Base-by-base conservation (phyloP, 2,329 filamentous ascomycete species). In the Hymenoscyphus fructigenus region DNA sequence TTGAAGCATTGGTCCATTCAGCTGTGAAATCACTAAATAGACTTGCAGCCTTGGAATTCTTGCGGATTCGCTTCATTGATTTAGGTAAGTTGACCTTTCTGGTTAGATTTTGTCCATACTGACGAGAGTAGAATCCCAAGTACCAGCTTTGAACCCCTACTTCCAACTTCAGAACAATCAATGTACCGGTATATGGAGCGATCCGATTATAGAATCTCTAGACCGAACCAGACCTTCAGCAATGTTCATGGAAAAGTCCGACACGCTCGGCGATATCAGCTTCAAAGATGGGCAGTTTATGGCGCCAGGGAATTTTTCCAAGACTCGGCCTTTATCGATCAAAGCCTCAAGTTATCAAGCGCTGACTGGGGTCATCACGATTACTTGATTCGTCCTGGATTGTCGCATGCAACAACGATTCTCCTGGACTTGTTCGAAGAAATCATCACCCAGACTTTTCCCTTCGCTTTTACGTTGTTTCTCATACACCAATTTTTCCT, bases 11-110 rank as follows among this genome's bases (percentile, higher is more conserved):
- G 12, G 87, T 92, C 2, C 69, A 91, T 2, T 82, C 85, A 1
- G 88, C 84, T 0, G 85, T 91, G 36, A 82, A 83, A 58, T 83
- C 87, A 2, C 76, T 92, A 57, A 82, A 82, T 15, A 81, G 80
- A 34, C 82, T 91, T 58, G 82, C 83, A 61, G 78, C 80, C n/a
- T 76, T 93, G 36, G 79, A 86, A 56, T 86, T 87, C 74, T 76
- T 93, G 68, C 83, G 89, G 64, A 91, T 92, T 71, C 86, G 90
- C 62, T 92, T 91, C 71, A 88, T 92, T 61, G 90, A 92, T 75
- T 80, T 92, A 82, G 86, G 88, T 80, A 70, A 80, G 57, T 62
- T 26, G 14, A 14, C 10, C 23, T 20, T 57, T 20, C 29, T 14
- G 34, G 14, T 32, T 60, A 17, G 17, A 6, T 1, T 14, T 60